Conservation (phyloP, 2,329 filamentous ascomycete genomes). For the Aspergillus sp. region DNA sequence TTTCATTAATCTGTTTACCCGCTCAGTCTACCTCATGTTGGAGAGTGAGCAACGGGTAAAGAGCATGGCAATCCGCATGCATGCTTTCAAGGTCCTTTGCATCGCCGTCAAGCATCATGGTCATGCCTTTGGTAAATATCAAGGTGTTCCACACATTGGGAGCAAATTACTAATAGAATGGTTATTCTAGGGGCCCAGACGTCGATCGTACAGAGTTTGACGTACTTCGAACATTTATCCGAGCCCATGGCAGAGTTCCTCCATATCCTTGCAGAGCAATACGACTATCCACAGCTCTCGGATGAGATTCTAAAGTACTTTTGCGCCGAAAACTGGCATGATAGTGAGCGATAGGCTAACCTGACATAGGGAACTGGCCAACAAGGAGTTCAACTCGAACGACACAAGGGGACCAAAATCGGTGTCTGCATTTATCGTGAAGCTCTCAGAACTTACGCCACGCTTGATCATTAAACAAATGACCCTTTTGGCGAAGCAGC, state of each 20-base stretch:
- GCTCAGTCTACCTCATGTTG: conserved; percentile 86
- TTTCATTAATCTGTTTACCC: conserved; percentile 83
- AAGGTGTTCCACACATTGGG: background rate
- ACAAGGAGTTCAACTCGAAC: conserved; percentile 96
- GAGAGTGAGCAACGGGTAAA: conserved; percentile 93
- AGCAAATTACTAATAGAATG: background rate
- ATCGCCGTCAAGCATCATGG: conserved; percentile 97
- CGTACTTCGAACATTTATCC: conserved; percentile 97
- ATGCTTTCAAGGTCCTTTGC: conserved; percentile 93
- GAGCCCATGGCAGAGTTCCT: conserved; percentile 99
- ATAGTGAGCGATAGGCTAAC: conserved; percentile 12
- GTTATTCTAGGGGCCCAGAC: conserved; percentile 71
- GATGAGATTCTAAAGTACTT: conserved; percentile 72
- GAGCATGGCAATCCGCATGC: conserved; percentile 82
- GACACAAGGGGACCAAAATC: conserved; percentile 94
- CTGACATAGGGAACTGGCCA: conserved; percentile 67
- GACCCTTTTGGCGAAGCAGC: conserved; percentile 84
- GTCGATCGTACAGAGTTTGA: conserved; percentile 93
- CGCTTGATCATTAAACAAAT: conserved; percentile 95
- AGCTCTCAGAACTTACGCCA: conserved; percentile 85
- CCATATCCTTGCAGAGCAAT: conserved; percentile 91
- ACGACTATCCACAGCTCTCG: conserved; percentile 90
- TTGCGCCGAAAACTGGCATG: background rate
- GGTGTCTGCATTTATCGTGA: conserved; percentile 86
- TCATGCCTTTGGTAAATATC: conserved; percentile 74